Evolutionary conservation across 2,329 filamentous ascomycete genomes (phyloP).

Genomic region (Ceratocystiopsis sp.): DNA sequence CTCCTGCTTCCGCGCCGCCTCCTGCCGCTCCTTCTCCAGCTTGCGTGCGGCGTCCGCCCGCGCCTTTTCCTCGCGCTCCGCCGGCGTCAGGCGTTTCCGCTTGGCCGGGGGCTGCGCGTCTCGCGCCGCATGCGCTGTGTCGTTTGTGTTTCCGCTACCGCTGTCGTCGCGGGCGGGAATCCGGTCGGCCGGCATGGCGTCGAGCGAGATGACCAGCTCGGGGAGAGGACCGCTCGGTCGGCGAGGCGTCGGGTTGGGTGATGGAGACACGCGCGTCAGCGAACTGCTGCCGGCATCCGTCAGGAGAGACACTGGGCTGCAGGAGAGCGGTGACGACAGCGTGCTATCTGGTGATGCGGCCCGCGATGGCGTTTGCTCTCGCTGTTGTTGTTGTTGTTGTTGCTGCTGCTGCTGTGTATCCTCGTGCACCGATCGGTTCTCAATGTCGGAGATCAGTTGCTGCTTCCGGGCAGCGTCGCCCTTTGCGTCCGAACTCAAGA

Average conservation of each 20-base stretch:
- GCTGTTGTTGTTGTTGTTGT: too few species aligned
- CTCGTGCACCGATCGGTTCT: too few species aligned
- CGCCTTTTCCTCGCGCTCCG: slow-evolving; percentile 21
- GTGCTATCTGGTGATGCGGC: too few species aligned
- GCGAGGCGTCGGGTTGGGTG: slow-evolving; percentile 16
- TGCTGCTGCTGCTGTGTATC: too few species aligned
- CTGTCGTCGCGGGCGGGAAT: too few species aligned
- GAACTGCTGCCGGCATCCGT: slow-evolving; percentile 26
- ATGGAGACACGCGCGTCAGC: slow-evolving; percentile 20
- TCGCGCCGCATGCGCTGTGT: not conserved
- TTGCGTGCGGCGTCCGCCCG: slow-evolving; percentile 21
- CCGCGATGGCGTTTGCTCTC: too few species aligned
- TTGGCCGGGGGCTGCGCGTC: slow-evolving; percentile 18
- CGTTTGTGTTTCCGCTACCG: not conserved
- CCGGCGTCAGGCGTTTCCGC: slow-evolving; percentile 27
- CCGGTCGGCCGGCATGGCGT: too few species aligned
- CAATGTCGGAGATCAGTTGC: slow-evolving; percentile 1
- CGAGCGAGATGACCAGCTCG: slow-evolving; percentile 7
- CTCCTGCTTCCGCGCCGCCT: slow-evolving; percentile 14
- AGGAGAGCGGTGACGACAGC: too few species aligned
- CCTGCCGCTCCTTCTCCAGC: slow-evolving; percentile 17
- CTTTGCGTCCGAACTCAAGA: slow-evolving; percentile 11
- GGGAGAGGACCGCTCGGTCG: slow-evolving; percentile 8
- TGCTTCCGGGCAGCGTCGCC: slow-evolving; percentile 8
- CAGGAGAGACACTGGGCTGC: slow-evolving; percentile 18